phyloP scores from a whole-genome alignment of 169 alveolate species.

The Plasmodium cynomolgi region DNA sequence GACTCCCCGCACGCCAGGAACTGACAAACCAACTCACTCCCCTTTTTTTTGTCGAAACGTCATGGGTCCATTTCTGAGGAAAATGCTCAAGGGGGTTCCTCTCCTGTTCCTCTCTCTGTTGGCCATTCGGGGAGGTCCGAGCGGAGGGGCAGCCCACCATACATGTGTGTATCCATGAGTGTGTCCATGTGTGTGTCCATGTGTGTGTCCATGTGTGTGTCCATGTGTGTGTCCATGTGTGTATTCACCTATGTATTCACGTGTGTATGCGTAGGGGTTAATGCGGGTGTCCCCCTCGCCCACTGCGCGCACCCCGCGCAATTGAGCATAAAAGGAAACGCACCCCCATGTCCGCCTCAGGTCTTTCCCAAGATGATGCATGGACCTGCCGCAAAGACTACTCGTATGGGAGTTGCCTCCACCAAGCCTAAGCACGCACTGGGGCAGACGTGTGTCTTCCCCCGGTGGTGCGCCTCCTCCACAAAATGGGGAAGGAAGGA shows the following conservation, averaged over 20 bases:
- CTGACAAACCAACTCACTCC: neutral
- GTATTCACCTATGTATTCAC: neutral
- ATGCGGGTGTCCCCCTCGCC: neutral
- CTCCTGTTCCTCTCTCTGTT: constrained; percentile 5
- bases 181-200: neutral
- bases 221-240: neutral
- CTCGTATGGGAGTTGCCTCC: constrained; percentile 39
- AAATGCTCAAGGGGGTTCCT: neutral
- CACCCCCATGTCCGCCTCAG: constrained; percentile 2
- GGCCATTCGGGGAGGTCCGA: constrained; percentile 20
- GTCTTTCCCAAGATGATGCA: constrained; percentile 12
- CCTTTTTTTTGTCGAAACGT: neutral
- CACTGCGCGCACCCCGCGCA: neutral
- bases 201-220: neutral
- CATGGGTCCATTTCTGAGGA: neutral
- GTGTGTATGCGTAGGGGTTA: neutral
- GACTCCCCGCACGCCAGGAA: neutral
- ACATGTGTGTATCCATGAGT: neutral
- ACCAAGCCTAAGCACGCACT: neutral
- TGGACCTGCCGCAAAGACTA: constrained; percentile 34
- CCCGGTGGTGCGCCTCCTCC: neutral
- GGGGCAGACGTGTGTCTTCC: neutral
- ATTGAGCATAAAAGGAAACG: neutral
- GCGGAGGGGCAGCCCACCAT: neutral
- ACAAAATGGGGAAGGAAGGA: neutral